Base-by-base conservation (phyloP, 192 early-diverging fungal genomes). In the Podila minutissima region DNA sequence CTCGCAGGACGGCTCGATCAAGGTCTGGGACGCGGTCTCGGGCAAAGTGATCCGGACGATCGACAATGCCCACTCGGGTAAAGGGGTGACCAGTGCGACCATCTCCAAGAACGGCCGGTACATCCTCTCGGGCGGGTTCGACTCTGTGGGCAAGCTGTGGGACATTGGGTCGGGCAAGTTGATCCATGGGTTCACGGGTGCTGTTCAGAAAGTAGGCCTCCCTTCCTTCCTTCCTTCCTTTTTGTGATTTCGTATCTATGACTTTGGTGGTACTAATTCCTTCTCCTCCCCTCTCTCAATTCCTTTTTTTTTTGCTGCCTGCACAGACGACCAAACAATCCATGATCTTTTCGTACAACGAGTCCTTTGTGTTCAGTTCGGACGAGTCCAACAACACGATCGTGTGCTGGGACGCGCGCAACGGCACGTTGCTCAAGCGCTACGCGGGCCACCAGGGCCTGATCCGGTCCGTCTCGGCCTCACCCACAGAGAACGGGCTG, bases 21-120 rank as follows among this genome's bases (percentile, higher is more conserved):
- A 94, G 72, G 77, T 97, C 15, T 97, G 95, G 92, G 95, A 97
- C 82, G 89, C 88, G 15, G 92, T 94, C 7, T 86, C 86, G 1
- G 93, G 95, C 2, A 86, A 87, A 29, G 95, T 93, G 72, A 87
- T 93, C 22, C 89, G 88, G 51, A 94, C 93, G 4, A 89, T 99
- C 28, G 87, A 84, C 35, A 83, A 86, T 66, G 97, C 95, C 0
- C 97, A 98, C 78, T 87, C 85, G 32, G 95, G 95, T 6, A 82
- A 81, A 17, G 75, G 91, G 4, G 96, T 92, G 3, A 93, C 92
- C 4, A 90, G 86, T n/a, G 91, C 93, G 0, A 66, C 84, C 29
- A 92, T 97, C 53, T 93, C 96, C 15, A 88, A 88, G 63, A 94
- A 89, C 84, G 87, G 89, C 32, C 89, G 89, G 49, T 96, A 93